Evolutionary conservation across 2,329 filamentous ascomycete genomes (phyloP).

Genomic region (Monosporascus sp.): DNA sequence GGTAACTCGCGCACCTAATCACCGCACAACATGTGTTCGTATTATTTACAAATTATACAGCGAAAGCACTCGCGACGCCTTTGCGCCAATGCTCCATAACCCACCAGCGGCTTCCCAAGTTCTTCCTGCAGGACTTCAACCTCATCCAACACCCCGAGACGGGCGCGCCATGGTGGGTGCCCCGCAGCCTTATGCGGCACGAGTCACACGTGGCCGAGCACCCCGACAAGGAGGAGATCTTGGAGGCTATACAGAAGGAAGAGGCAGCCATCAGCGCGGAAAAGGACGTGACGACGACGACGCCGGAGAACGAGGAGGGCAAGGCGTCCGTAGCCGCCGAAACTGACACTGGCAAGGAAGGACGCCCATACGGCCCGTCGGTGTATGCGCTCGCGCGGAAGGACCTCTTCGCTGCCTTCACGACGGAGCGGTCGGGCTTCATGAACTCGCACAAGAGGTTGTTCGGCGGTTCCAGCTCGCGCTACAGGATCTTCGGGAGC

Average conservation of each 20-base stretch:
- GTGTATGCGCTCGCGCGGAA: slow-evolving; percentile 27
- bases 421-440: slow-evolving; percentile 4
- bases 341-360: background rate
- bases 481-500: slow-evolving; percentile 4
- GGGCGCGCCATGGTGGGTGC: slow-evolving; percentile 49
- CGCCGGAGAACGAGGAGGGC: no score
- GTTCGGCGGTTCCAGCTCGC: slow-evolving; percentile 8
- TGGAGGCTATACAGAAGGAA: slow-evolving; percentile 11
- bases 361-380: slow-evolving; percentile 14
- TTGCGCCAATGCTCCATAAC: slow-evolving; percentile 52
- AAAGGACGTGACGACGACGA: background rate
- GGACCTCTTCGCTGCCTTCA: slow-evolving; percentile 25
- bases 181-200: slow-evolving; percentile 33
- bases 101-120: slow-evolving; percentile 43
- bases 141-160: slow-evolving; percentile 50
- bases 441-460: slow-evolving; percentile 3
- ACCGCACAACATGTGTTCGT: background rate
- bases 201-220: slow-evolving; percentile 4
- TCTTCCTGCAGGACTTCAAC: slow-evolving; percentile 59
- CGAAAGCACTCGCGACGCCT: slow-evolving; percentile 55
- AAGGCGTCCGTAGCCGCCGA: background rate
- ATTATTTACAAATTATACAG: slow-evolving; percentile 29
- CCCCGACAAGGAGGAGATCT: slow-evolving; percentile 1
- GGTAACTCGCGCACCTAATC: slow-evolving; percentile 37
- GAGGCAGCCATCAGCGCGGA: background rate